Percentiles rank a stretch among this genome's conserved stretches.
Conservation (phyloP, 108 stramenopile genomes). For the Stephanodiscus minutulus region DNA sequence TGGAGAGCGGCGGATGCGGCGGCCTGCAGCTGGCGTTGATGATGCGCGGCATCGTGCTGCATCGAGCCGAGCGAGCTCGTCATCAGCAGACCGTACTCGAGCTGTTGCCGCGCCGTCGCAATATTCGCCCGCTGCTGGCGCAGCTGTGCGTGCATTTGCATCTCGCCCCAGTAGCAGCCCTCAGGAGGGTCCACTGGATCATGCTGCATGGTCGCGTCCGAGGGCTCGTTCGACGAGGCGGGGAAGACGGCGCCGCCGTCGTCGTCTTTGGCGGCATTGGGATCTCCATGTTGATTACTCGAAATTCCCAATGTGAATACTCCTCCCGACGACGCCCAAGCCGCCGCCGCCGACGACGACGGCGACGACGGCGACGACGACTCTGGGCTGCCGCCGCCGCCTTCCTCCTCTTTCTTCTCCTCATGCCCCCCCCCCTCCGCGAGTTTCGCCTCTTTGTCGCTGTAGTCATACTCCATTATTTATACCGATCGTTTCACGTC, state of each 20-base stretch:
- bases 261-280: neutral
- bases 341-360: neutral
- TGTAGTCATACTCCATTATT: neutral
- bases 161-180: neutral
- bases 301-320: neutral
- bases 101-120: neutral
- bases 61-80: neutral
- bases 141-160: too few relatives aligned
- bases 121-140: neutral
- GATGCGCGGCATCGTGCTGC: neutral
- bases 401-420: slow-evolving; percentile 12
- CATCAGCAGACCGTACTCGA: neutral
- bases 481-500: too few relatives aligned
- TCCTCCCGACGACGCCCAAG: neutral
- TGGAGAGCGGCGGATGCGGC: too few relatives aligned
- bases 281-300: neutral
- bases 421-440: neutral
- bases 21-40: neutral
- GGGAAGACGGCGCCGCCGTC: neutral
- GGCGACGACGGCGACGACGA: slow-evolving; percentile 6
- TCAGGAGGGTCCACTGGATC: neutral
- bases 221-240: neutral
- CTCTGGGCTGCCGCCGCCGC: neutral
- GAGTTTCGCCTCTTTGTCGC: neutral
- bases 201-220: neutral